Evolutionary conservation across 2,329 filamentous ascomycete genomes (phyloP).

Genomic region (Tetracladium maxilliforme): DNA sequence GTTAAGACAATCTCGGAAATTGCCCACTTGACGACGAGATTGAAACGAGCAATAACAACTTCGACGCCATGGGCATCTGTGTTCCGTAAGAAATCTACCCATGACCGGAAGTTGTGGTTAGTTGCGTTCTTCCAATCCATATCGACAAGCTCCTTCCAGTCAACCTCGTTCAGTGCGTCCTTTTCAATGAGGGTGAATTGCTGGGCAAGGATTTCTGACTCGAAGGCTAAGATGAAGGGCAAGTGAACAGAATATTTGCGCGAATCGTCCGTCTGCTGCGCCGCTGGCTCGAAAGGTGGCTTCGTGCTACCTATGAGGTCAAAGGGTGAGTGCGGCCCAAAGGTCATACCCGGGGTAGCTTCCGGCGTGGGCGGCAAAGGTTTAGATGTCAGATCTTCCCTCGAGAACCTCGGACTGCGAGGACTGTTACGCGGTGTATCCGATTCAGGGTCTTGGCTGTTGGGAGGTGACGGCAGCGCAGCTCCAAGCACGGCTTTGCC

Average conservation of each 20-base stretch:
- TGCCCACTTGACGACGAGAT: slow-evolving; percentile 78
- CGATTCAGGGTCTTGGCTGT: too few species aligned
- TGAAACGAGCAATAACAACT: slow-evolving; percentile 75
- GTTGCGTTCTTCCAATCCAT: slow-evolving; percentile 66
- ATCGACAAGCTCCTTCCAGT: slow-evolving; percentile 77
- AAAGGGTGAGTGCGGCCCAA: too few species aligned
- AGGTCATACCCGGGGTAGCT: too few species aligned
- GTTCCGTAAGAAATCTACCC: slow-evolving; percentile 67
- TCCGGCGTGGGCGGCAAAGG: slow-evolving; percentile 14
- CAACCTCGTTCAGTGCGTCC: slow-evolving; percentile 71
- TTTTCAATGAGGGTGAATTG: slow-evolving; percentile 80
- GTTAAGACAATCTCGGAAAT: slow-evolving; percentile 69
- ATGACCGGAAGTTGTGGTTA: slow-evolving; percentile 52
- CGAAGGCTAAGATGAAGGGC: slow-evolving; percentile 69
- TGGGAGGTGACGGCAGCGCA: too few species aligned
- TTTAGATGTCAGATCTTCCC: too few species aligned
- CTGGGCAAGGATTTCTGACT: slow-evolving; percentile 64
- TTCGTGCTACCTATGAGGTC: too few species aligned
- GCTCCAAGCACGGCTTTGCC: too few species aligned
- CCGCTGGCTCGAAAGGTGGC: too few species aligned
- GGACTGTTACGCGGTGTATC: too few species aligned
- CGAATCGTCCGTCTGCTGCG: slow-evolving; percentile 12
- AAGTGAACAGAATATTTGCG: slow-evolving; percentile 34
- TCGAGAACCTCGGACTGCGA: too few species aligned
- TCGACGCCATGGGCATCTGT: slow-evolving; percentile 63